Base-by-base conservation (phyloP, 2,329 filamentous ascomycete genomes). In the Capronia americana region DNA sequence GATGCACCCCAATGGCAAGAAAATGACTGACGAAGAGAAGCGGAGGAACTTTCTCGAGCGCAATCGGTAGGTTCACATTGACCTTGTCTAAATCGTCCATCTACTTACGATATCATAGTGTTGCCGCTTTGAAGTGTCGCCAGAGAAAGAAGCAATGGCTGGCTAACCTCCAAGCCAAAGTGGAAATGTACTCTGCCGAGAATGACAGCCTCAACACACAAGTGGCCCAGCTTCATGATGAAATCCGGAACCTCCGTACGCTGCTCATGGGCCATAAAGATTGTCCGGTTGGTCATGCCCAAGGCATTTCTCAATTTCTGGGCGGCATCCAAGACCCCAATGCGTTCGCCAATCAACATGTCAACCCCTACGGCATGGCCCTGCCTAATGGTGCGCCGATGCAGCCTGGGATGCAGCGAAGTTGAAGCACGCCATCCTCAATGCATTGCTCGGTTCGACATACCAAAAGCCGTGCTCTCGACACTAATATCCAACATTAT, bases 141-240 rank as follows among this genome's bases (percentile, higher is more conserved):
- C 95, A 99, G 79, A 88, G 95, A 23, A 99, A 99, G 85, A 99
- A 99, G 85, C 95, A 98, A 77, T 99, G 95, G 95, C 86, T 98
- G 65, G 91, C 92, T 34, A 98, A 97, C 73, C 85, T 99, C 1
- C 95, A 99, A 78, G 87, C 88, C 63, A 98, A 98, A 79, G 94
- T 98, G 17, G 95, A 99, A 78, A 85, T 96, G 71, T 98, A 93
- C 75, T 93, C 90, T 69, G 90, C 86, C 0, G 95, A 99, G 79
- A 98, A 98, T 70, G 95, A 99, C 75, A 88, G 88, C 1, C 84
- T 99, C 38, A 92, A 90, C 20, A 85, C 89, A 2, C 94, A 95
- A 69, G 93, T 98, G 65, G 90, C 90, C 1, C 88, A 92, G 72
- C 82, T 98, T 5, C 87, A 93, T 30, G 94, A 98, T 75, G 95